A percentile compares a stretch with the other conserved stretches of the same genome.
Evolutionary conservation across 768 basidiomycete species (phyloP).

Genomic region (Suillus weaverae): DNA sequence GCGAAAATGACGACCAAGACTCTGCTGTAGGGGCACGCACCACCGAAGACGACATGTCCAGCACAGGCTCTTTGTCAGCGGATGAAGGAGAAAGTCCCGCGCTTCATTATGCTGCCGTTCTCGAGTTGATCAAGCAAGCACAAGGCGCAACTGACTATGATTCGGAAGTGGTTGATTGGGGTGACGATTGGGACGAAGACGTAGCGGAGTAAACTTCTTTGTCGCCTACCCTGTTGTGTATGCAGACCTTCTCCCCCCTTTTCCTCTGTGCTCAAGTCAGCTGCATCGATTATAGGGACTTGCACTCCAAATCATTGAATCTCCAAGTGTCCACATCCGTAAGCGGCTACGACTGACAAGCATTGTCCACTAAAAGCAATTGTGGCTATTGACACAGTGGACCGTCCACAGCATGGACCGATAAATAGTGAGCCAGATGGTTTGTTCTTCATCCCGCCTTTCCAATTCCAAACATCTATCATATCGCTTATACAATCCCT

Average conservation of each 20-base stretch:
- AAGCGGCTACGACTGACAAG: background rate
- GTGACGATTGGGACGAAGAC: slow-evolving; percentile 28
- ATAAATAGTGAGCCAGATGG: background rate
- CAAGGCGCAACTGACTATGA: slow-evolving; percentile 29
- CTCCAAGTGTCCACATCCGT: background rate
- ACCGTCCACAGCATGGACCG: background rate
- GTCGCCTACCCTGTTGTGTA: background rate
- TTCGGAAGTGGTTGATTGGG: slow-evolving; percentile 28
- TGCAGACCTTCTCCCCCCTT: background rate
- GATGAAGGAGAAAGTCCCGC: slow-evolving; percentile 20
- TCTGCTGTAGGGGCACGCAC: slow-evolving; percentile 5
- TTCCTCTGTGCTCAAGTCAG: background rate
- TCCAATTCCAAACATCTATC: background rate
- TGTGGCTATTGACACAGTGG: background rate
- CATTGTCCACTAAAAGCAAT: background rate
- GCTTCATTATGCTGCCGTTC: slow-evolving; percentile 19
- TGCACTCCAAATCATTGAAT: background rate
- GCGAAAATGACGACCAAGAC: slow-evolving; percentile 15
- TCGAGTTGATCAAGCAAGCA: slow-evolving; percentile 26
- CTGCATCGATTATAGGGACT: background rate
- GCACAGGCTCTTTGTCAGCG: background rate
- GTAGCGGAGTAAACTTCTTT: slow-evolving; percentile 5
- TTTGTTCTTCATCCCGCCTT: background rate
- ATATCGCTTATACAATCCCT: background rate
- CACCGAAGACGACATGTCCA: background rate